Evolutionary conservation across 139 green algal genomes (phyloP), one percentile per base, ranked within the genome.

Genomic region (Penium margaritaceum): DNA sequence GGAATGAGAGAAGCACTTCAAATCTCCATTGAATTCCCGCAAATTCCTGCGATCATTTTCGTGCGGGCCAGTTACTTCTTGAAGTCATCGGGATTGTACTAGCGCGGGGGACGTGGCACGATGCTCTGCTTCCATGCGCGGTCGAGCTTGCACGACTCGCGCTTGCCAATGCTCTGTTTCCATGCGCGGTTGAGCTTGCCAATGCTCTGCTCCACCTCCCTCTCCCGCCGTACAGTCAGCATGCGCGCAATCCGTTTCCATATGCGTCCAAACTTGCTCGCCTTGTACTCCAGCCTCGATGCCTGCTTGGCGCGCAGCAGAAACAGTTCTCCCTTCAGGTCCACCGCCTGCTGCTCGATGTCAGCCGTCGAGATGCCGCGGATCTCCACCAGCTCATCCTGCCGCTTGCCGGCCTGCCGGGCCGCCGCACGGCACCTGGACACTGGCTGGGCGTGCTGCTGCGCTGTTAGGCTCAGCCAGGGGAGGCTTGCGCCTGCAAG

Each of bases 171-270:
- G n/a, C n/a, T n/a, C n/a, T n/a, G n/a, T n/a, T n/a, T n/a, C n/a
- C n/a, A n/a, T n/a, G n/a, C n/a, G n/a, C n/a, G n/a, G n/a, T n/a
- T n/a, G n/a, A n/a, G n/a, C n/a, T n/a, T n/a, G n/a, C 24, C 34
- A 63, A 78, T 29, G 36, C 61, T 33, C 35, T 78, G 15, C 71
- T 78, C 71, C 35, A 78, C 15, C 64, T 78, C 71, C 43, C 63
- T 70, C 71, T 78, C 71, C 32, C 71, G 5, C 63, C 74, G 78
- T 65, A 78, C 63, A 30, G 71, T 78, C 64, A 78, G 43, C 64
- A 78, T 78, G 4, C 63, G 62, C 67, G 71, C 71, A 46, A 78
- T 44, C 61, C 39, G 46, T n/a, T 78, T 77, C 19, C 36, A 34
- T 3, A 76, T 55, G 15, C 39, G 35, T 14, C 47, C 32, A n/a